phyloP scores from a whole-genome alignment of 441 rosid species.

The Arabidopsis hybrid region DNA sequence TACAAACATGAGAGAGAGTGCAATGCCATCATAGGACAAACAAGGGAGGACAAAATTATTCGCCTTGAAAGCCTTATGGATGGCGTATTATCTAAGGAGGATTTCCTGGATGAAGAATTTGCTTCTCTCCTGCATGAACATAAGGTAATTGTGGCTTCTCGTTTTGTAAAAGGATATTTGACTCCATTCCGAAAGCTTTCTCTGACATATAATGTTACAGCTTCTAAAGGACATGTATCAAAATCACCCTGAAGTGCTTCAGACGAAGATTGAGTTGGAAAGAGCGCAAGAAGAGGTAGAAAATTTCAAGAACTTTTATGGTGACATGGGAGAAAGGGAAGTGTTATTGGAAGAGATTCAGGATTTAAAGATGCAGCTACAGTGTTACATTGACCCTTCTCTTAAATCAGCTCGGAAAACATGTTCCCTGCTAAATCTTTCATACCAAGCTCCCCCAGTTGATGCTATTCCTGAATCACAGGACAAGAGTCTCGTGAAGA shows the following conservation, averaged over 20 bases:
- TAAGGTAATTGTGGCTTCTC: not conserved
- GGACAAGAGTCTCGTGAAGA: not conserved
- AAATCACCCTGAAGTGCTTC: not conserved
- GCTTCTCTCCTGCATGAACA: not conserved
- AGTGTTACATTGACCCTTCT: not conserved
- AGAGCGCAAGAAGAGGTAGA: not conserved
- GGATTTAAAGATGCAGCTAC: not conserved
- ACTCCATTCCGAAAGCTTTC: not conserved
- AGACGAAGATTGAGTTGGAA: not conserved
- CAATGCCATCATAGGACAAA: not conserved
- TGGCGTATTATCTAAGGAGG: not conserved
- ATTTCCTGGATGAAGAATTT: not conserved
- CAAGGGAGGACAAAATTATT: not conserved
- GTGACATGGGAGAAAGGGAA: not conserved
- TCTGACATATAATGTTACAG: not conserved
- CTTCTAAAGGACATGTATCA: not conserved
- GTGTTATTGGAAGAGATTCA: not conserved
- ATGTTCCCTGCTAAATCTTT: not conserved
- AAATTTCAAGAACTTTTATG: not conserved
- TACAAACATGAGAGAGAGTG: not conserved
- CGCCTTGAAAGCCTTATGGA: not conserved
- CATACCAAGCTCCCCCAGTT: not conserved
- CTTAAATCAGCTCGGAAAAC: not conserved
- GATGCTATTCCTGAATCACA: not conserved
- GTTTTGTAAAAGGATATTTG: not conserved